Evolutionary conservation across 345 rosid genomes (phyloP).

Genomic region (Sisymbrium irio): DNA sequence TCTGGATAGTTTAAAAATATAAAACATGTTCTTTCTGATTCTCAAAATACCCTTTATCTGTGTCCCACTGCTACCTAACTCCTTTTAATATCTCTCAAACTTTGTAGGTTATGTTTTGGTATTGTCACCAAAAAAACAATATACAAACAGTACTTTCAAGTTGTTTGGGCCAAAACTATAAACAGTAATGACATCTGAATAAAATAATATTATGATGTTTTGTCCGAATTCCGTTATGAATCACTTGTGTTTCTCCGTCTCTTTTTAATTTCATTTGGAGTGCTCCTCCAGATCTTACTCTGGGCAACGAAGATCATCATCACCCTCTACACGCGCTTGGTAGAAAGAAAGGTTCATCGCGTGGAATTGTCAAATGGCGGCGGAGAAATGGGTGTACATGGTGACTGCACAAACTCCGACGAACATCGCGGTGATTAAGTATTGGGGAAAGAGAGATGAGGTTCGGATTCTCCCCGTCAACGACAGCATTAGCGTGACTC

Average conservation of each 20-base stretch:
- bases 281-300: conserved; percentile 19
- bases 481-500: conserved; percentile 90
- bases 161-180: no score
- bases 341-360: no score
- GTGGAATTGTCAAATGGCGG: conserved; percentile 41
- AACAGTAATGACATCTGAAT: not conserved
- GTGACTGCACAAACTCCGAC: conserved; percentile 94
- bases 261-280: not conserved
- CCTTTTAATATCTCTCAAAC: not conserved
- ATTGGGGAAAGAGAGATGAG: conserved; percentile 97
- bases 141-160: no score
- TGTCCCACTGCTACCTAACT: not conserved
- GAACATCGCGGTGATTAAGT: conserved; percentile 94
- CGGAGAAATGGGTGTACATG: conserved; percentile 66
- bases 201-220: not conserved
- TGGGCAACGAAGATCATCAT: not conserved
- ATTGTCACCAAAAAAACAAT: not conserved
- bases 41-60: not conserved
- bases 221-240: not conserved
- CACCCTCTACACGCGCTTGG: no score
- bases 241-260: conserved; percentile 18
- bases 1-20: no score
- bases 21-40: not conserved
- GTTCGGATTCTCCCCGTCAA: conserved; percentile 86
- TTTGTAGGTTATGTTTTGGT: conserved; percentile 21